Conservation (phyloP, 73 alveolate genomes). For the Effrenium voratum region DNA sequence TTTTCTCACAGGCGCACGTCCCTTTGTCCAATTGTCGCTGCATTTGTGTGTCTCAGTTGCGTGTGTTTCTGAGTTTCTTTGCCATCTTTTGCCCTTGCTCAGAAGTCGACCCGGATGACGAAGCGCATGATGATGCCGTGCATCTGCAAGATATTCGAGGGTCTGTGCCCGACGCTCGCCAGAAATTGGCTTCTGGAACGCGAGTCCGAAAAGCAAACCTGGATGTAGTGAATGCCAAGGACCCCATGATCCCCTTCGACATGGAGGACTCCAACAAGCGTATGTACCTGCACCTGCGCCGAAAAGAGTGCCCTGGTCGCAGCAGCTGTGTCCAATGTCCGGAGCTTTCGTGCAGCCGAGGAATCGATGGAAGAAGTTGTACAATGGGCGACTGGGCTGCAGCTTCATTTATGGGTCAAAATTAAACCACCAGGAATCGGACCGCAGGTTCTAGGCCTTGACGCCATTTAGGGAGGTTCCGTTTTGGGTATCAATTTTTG, state of each 20-base stretch:
- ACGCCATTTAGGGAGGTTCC: no score
- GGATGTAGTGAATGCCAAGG: no score
- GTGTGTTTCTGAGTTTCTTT: background rate
- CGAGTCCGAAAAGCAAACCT: background rate
- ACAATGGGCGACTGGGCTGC: conserved; percentile 36
- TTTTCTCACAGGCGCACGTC: background rate
- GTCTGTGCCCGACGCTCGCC: background rate
- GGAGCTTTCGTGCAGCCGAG: background rate
- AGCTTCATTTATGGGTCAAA: no score
- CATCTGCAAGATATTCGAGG: conserved; percentile 49
- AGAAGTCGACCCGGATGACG: conserved; percentile 42
- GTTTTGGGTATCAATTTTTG: no score
- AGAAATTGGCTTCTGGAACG: background rate
- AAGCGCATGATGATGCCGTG: conserved; percentile 61
- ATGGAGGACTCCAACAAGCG: conserved; percentile 56
- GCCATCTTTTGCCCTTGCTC: background rate
- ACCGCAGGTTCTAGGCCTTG: no score
- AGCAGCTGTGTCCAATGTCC: no score
- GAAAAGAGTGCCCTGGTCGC: conserved; percentile 24
- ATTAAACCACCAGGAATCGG: no score
- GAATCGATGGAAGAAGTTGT: conserved; percentile 52
- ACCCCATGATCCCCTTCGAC: conserved; percentile 53
- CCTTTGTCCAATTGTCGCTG: background rate
- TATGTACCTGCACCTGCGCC: conserved; percentile 60
- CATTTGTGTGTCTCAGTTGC: background rate